Conservation (phyloP, 768 basidiomycete genomes). For the Thelephora aurantiotincta region DNA sequence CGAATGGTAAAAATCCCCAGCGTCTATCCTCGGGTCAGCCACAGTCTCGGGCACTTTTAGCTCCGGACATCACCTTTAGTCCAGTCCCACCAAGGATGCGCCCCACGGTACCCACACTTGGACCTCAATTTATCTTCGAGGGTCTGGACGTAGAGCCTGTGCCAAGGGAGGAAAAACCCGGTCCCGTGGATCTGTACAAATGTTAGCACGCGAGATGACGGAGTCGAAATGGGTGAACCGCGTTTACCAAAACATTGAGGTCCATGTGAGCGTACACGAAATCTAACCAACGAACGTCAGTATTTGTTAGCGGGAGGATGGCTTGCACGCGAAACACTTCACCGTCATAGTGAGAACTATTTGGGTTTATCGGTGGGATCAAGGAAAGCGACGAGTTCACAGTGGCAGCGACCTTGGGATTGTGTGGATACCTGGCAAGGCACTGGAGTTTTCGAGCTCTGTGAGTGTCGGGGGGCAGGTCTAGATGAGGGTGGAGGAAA, state of each 20-base stretch:
- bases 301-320: not conserved
- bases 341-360: constrained; percentile 2
- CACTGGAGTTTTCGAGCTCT: not conserved
- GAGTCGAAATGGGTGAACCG: not conserved
- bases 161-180: constrained; percentile 16
- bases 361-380: not conserved
- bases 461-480: no score
- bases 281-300: constrained; percentile 1
- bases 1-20: constrained; percentile 10
- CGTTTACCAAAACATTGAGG: constrained; percentile 9
- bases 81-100: constrained; percentile 18
- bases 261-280: constrained; percentile 16
- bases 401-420: not conserved
- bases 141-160: constrained; percentile 13
- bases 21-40: constrained; percentile 5
- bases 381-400: not conserved
- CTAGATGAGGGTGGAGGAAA: not conserved
- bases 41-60: not conserved
- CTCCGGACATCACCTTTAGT: constrained; percentile 8
- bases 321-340: not conserved
- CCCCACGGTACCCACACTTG: constrained; percentile 13
- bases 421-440: not conserved
- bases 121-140: constrained; percentile 10
- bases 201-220: not conserved
- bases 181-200: constrained; percentile 11